Evolutionary conservation across 2,329 filamentous ascomycete species (phyloP), one percentile per base, ranked within the genome.

Genomic region (Penicillium janthinellum): DNA sequence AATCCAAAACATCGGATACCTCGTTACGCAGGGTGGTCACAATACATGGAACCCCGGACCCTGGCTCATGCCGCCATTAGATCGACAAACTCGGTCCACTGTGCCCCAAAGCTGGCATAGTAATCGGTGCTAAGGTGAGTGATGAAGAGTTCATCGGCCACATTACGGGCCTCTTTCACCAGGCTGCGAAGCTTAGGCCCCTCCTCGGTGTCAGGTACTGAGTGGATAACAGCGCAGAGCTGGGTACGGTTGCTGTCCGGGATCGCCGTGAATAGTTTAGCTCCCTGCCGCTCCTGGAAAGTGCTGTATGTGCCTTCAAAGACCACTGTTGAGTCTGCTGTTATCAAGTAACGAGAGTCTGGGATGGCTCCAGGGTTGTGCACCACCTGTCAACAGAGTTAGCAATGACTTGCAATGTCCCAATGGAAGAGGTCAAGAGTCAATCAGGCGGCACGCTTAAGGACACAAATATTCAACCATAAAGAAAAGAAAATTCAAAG

Each of bases 351-450:
- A 34, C 70, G 71, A 53, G 72, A 67, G 58, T 77, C 75, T 3
- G 79, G 77, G 14, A 81, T 71, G 5, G 75, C 73, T 25, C 80
- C 80, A 4, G 80, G 80, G 60, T 82, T 82, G 66, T 80, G 78
- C 37, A 81, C 73, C 48, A 80, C 67, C 73, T 78, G 56, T 15
- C 17, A 44, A 35, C 34, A 37, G 50, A 8, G 68, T 59, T 49
- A 73, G 61, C 48, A n/a, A 15, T 38, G 34, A 47, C 37, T 41
- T 53, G 39, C 22, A 42, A 38, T 59, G 25, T 17, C 52, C 35
- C 7, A 4, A 53, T 25, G n/a, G 8, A 41, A 25, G 2, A 53
- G 22, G 37, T 25, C 2, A n/a, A 38, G 12, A 28, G n/a, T 55
- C 8, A 14, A 8, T 44, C 35, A 20, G 17, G 51, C 15, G 6